These are phyloP conservation scores for Coix lacrymajobi DNA, from an alignment of 176 grass and related monocot species.

Conservation along the genomic window DNA sequence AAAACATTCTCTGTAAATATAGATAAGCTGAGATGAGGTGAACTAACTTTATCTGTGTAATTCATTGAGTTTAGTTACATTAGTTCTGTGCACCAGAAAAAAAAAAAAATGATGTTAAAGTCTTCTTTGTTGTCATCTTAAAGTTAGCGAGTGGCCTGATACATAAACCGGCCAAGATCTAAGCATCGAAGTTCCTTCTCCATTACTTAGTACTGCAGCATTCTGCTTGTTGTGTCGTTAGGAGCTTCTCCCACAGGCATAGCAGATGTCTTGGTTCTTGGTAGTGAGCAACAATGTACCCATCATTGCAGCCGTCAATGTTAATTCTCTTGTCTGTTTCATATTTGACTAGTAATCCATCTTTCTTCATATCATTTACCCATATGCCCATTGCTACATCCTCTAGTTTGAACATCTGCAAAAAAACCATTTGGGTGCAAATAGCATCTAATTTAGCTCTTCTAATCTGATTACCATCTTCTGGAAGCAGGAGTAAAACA, in stretches of 20 bases:
- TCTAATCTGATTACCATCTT: background rate
- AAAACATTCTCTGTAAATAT: background rate
- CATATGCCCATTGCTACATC: conserved; percentile 99
- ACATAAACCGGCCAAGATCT: background rate
- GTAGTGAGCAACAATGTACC: conserved; percentile 87
- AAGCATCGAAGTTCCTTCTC: background rate
- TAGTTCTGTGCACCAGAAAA: background rate
- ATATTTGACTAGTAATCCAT: conserved; percentile 61
- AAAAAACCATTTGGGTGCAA: background rate
- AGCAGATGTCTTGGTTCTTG: conserved; percentile 79
- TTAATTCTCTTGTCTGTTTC: conserved; percentile 66
- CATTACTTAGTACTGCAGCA: conserved; percentile 50
- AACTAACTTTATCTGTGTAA: background rate
- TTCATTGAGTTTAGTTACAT: background rate
- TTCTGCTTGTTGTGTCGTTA: conserved; percentile 49
- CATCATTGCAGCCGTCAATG: conserved; percentile 54
- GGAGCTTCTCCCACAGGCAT: conserved; percentile 77
- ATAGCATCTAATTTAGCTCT: conserved; percentile 23
- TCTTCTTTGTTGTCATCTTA: background rate
- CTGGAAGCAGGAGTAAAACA: background rate
- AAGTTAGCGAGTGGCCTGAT: background rate
- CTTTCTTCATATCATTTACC: conserved; percentile 64
- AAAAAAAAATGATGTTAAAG: background rate
- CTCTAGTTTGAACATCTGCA: conserved; percentile 99
- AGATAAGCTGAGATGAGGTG: background rate